Base-by-base conservation (phyloP, 805 yeast species). In the Zygoascus tannicola region DNA sequence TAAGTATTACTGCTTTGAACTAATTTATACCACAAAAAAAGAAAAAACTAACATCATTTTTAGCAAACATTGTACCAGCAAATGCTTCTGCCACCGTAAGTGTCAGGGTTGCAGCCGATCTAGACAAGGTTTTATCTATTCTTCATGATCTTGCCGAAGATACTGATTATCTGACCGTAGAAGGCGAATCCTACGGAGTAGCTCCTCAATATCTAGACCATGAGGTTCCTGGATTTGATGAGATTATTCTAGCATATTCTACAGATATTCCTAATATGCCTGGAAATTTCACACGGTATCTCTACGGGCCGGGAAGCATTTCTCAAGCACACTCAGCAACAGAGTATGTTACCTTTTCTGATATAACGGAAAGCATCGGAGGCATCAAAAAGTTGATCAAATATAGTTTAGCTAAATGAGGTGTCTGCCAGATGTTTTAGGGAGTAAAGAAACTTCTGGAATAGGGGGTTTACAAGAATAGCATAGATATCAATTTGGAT, bases 221-320 rank as follows among this genome's bases (percentile, higher is more conserved):
- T 56, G 67, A 78, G 5, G 78, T 80, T 4, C 76, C 78, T n/a
- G 85, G 84, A 0, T 81, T 80, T 51, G 82, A 79, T 3, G 62
- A 67, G 14, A 61, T 67, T 16, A 62, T 71, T 4, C 58, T 72
- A 48, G 73, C 78, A 1, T 76, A 74, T 52, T 67, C 70, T 20
- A 76, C 81, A 1, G 80, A 75, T 52, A 64, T 75, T 40, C 78
- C 79, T 12, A 65, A 70, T 42, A 50, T 75, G 37, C 41, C 52
- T 16, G 63, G 62, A 8, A 43, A 52, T 33, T 66, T 65, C 49
- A 67, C 64, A 44, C 64, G 75, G 52, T 79, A 75, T 52, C 60
- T 80, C 5, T 80, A 77, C 51, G 86, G 85, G 0, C 84, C 85
- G 2, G 86, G 86, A 2, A 62, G 78, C 2, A 78, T 79, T 40